A percentile compares a stretch with the other conserved stretches of the same genome.
Evolutionary conservation across 352 stramenopile species (phyloP).

Genomic region (Globisporangium iwayamae): DNA sequence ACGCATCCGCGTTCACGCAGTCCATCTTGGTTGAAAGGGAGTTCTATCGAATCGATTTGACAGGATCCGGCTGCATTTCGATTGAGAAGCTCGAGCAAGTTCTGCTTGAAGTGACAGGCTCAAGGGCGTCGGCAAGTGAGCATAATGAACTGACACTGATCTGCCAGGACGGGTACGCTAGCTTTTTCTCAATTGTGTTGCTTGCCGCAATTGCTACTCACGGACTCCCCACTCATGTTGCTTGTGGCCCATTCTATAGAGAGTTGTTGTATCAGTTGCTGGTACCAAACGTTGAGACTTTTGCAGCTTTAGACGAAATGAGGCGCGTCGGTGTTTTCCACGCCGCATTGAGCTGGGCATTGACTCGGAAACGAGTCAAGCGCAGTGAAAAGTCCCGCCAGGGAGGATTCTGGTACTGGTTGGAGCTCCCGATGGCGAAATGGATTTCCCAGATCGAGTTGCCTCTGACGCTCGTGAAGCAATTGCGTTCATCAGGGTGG

Average conservation of each 20-base stretch:
- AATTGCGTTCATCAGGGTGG: slow-evolving; percentile 19
- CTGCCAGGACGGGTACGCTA: slow-evolving; percentile 26
- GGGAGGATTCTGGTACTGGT: slow-evolving; percentile 35
- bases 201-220: no score
- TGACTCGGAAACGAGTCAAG: slow-evolving; percentile 22
- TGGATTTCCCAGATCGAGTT: slow-evolving; percentile 27
- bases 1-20: slow-evolving; percentile 18
- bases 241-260: slow-evolving; percentile 9
- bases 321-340: slow-evolving; percentile 22
- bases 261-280: slow-evolving; percentile 27
- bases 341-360: slow-evolving; percentile 23
- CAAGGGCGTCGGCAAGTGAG: slow-evolving; percentile 17
- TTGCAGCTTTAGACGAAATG: slow-evolving; percentile 22
- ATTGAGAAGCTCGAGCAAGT: slow-evolving; percentile 19
- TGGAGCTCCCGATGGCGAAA: slow-evolving; percentile 32
- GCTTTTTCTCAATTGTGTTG: not conserved
- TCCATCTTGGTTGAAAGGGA: slow-evolving; percentile 24
- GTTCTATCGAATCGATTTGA: slow-evolving; percentile 21
- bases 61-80: slow-evolving; percentile 15
- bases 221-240: not conserved
- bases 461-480: slow-evolving; percentile 6
- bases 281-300: slow-evolving; percentile 27
- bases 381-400: slow-evolving; percentile 19
- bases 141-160: slow-evolving; percentile 20
- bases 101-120: slow-evolving; percentile 20